phyloP scores from a whole-genome alignment of 2,329 filamentous ascomycete species.

The Trichoderma breve region DNA sequence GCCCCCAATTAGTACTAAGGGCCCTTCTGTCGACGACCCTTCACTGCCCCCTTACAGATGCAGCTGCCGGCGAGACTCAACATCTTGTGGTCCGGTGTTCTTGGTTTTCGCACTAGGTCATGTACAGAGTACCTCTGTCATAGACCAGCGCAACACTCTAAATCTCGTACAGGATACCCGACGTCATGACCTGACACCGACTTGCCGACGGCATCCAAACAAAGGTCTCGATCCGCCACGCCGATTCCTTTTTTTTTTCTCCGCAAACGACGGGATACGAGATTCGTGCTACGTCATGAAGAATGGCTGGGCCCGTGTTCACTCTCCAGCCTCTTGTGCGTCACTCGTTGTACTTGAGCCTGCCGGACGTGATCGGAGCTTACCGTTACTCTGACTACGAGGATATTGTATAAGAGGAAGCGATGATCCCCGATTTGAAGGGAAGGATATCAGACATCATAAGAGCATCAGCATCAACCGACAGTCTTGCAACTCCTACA shows the following conservation, averaged over 20 bases:
- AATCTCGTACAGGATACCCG: not conserved
- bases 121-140: not conserved
- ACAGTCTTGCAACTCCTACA: not conserved
- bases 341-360: not conserved
- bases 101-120: not conserved
- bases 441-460: not conserved
- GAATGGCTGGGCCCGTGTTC: slow-evolving; percentile 5
- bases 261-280: slow-evolving; percentile 23
- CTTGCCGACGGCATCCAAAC: not conserved
- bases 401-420: slow-evolving; percentile 3
- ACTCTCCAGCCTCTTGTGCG: slow-evolving; percentile 13
- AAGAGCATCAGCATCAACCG: not conserved
- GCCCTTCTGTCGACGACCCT: not conserved
- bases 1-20: not conserved
- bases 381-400: not conserved
- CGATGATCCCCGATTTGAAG: not conserved
- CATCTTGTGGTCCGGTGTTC: not conserved
- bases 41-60: slow-evolving; percentile 10
- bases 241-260: not conserved
- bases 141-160: not conserved
- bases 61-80: not conserved
- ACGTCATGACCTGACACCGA: slow-evolving; percentile 8
- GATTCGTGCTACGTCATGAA: slow-evolving; percentile 26
- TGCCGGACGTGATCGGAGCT: not conserved
- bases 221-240: not conserved